These are phyloP conservation scores for Ilyonectria robusta DNA, from an alignment of 2,329 filamentous ascomycete genomes.

Conservation along the genomic window DNA sequence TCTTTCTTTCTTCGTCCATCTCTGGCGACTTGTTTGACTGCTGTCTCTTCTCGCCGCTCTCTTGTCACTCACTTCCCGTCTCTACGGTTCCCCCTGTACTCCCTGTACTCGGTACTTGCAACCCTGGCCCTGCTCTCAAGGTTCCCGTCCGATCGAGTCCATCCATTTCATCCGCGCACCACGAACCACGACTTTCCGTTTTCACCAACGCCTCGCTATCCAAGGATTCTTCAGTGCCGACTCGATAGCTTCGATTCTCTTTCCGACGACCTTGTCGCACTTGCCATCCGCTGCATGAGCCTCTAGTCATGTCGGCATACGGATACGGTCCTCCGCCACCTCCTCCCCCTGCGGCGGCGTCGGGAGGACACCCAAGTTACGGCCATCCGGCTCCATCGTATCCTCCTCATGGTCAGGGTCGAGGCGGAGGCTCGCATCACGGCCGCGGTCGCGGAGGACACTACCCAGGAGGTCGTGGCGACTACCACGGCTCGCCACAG, in stretches of 20 bases:
- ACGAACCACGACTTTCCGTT: conserved; percentile 3
- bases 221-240: not conserved
- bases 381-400: conserved; percentile 56
- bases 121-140: conserved; percentile 23
- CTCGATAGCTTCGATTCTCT: not conserved
- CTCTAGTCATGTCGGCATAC: conserved; percentile 62
- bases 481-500: conserved; percentile 57
- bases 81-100: conserved; percentile 19
- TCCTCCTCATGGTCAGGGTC: conserved; percentile 54
- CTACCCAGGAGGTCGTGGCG: conserved; percentile 55
- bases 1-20: conserved; percentile 18
- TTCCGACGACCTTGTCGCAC: not conserved
- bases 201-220: conserved; percentile 10
- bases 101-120: conserved; percentile 15
- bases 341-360: conserved; percentile 58
- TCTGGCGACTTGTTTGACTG: not conserved
- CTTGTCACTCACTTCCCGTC: conserved; percentile 6
- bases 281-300: not conserved
- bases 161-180: conserved; percentile 10
- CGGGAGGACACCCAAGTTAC: conserved; percentile 55
- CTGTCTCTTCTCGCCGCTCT: conserved; percentile 2
- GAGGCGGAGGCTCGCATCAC: conserved; percentile 56
- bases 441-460: conserved; percentile 59
- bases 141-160: conserved; percentile 17
- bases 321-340: conserved; percentile 69